Evolutionary conservation across 1,284 basidiomycete genomes (phyloP).

Genomic region (Cystobasidium slooffiae): DNA sequence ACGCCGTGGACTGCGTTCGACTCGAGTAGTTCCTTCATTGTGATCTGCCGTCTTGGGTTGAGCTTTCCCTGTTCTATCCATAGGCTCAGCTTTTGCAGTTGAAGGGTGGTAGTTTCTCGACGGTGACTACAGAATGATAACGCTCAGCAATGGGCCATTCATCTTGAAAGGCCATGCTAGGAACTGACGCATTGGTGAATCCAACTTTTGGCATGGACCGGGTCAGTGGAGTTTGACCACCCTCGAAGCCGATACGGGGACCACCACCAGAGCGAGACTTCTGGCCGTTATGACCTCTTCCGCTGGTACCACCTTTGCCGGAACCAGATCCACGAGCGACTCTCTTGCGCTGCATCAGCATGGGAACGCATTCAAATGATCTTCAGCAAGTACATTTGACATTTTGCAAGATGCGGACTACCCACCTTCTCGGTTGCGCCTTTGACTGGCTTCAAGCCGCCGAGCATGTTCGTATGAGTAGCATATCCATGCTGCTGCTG

Average conservation of each 20-base stretch:
- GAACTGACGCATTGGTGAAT: slow-evolving; percentile 83
- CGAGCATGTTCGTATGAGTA: slow-evolving; percentile 39
- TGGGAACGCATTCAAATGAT: neutral
- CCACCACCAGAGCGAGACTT: slow-evolving; percentile 89
- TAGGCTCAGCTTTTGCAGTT: slow-evolving; percentile 68
- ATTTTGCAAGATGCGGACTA: neutral
- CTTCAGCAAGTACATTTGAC: neutral
- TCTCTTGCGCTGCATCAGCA: slow-evolving; percentile 72
- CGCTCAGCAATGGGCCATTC: slow-evolving; percentile 5
- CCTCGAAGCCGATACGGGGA: slow-evolving; percentile 73
- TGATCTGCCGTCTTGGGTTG: slow-evolving; percentile 79
- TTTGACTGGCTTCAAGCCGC: slow-evolving; percentile 10
- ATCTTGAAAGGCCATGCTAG: neutral
- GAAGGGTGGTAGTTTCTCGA: slow-evolving; percentile 64
- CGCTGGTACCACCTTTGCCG: slow-evolving; percentile 86
- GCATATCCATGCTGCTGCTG: slow-evolving; percentile 19
- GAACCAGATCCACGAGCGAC: slow-evolving; percentile 91
- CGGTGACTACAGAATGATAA: slow-evolving; percentile 24
- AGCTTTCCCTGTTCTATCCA: slow-evolving; percentile 88
- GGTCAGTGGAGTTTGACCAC: slow-evolving; percentile 93
- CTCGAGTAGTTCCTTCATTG: slow-evolving; percentile 78
- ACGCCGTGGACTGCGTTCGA: slow-evolving; percentile 87
- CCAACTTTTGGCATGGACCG: slow-evolving; percentile 91
- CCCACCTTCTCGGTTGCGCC: slow-evolving; percentile 42
- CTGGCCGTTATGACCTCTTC: slow-evolving; percentile 94